phyloP scores from a whole-genome alignment of 768 basidiomycete genomes.

The Daedaleopsis sinensis region DNA sequence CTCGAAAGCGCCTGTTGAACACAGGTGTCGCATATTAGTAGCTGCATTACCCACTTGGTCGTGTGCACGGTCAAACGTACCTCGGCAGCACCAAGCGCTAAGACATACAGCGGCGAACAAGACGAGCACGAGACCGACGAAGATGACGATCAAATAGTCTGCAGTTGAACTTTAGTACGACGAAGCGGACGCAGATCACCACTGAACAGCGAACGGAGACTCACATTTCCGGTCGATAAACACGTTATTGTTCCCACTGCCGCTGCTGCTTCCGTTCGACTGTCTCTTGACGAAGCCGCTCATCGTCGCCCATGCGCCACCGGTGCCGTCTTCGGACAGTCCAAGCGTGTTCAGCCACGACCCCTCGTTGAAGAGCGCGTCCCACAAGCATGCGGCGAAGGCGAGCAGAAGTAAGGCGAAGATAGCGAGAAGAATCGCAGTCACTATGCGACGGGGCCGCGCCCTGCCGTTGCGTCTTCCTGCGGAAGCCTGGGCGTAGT shows the following conservation, averaged over 20 bases:
- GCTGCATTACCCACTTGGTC: not conserved
- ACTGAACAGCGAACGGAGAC: not conserved
- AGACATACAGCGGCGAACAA: conserved; percentile 58
- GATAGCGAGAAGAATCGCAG: not conserved
- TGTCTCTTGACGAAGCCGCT: conserved; percentile 19
- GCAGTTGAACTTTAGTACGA: not conserved
- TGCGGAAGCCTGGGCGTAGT: not conserved
- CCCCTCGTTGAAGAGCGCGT: conserved; percentile 11
- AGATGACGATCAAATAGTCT: conserved; percentile 69
- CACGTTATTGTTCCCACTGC: not conserved
- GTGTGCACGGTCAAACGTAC: conserved; percentile 42
- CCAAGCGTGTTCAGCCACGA: conserved; percentile 14
- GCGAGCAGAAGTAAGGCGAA: conserved; percentile 5
- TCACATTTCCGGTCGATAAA: conserved; percentile 16
- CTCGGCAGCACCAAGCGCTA: conserved; percentile 67
- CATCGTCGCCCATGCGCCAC: conserved; percentile 14
- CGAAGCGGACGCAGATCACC: not conserved
- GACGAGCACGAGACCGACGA: conserved; percentile 63
- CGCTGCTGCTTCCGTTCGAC: conserved; percentile 2
- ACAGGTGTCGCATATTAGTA: not conserved
- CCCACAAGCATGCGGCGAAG: conserved; percentile 7
- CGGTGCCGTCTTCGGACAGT: conserved; percentile 8
- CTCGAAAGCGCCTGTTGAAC: conserved; percentile 26
- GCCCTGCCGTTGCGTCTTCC: not conserved
- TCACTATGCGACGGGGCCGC: conserved; percentile 6